A percentile compares a stretch with the other conserved stretches of the same genome.
These are phyloP conservation scores for Leccinum fibrillosum DNA, from an alignment of 768 basidiomycete genomes.

Conservation along the genomic window DNA sequence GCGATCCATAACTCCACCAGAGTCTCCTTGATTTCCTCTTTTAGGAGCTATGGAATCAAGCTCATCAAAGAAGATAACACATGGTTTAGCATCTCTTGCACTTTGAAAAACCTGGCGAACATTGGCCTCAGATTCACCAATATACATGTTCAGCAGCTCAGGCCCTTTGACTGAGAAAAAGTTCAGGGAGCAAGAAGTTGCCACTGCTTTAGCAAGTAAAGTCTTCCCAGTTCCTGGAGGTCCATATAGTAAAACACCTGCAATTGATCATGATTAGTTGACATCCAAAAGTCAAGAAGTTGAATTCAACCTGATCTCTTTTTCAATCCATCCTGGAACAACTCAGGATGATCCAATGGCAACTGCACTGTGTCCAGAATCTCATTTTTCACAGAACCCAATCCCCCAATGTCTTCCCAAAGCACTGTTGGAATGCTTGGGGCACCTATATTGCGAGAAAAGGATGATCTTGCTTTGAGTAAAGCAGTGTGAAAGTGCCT, in stretches of 20 bases:
- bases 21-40: conserved; percentile 92
- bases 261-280: background rate
- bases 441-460: conserved; percentile 93
- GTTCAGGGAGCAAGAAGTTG: conserved; percentile 91
- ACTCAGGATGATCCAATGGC: conserved; percentile 84
- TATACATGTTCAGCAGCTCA: conserved; percentile 96
- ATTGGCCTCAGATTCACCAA: conserved; percentile 97
- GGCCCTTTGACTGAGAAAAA: conserved; percentile 98
- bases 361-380: conserved; percentile 96
- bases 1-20: conserved; percentile 96
- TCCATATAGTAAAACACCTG: conserved; percentile 89
- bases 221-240: conserved; percentile 98
- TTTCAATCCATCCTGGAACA: conserved; percentile 89
- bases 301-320: conserved; percentile 77
- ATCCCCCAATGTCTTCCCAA: conserved; percentile 97
- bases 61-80: conserved; percentile 97
- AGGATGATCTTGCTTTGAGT: conserved; percentile 65
- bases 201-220: conserved; percentile 91
- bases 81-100: conserved; percentile 88
- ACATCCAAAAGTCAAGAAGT: background rate
- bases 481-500: conserved; percentile 75
- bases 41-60: conserved; percentile 94
- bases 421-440: conserved; percentile 93
- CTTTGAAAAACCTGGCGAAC: conserved; percentile 89
- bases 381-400: conserved; percentile 82